Base-by-base conservation (phyloP, 2,329 filamentous ascomycete species). In the Ophiostoma populinum region DNA sequence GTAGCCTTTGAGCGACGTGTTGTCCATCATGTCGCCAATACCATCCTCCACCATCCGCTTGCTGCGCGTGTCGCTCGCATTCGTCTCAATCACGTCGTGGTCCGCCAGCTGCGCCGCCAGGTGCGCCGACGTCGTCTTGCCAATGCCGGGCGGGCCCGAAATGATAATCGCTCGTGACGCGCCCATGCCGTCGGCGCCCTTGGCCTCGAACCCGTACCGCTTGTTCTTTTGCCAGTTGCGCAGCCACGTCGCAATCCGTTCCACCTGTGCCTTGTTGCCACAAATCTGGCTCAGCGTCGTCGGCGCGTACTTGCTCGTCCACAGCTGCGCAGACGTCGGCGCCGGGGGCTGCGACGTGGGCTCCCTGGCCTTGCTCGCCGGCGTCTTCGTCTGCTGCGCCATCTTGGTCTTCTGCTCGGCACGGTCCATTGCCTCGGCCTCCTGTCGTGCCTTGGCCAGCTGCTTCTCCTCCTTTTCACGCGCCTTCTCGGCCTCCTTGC, bases 71-170 rank as follows among this genome's bases (percentile, higher is more conserved):
- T 98, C 90, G 55, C 86, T 95, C 24, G 90, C 90, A 51, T 98
- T 98, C 49, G 75, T 90, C 59, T 98, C 90, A 10, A 98, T 64
- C 28, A 94, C 70, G 53, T 98, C 90, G 50, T 83, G 95, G 2
- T 87, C 86, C 51, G 92, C 86, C 15, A 95, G 59, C 49, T 85
- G 92, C 1, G 90, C 87, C 12, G 92, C 82, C 20, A 98, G 63
- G 59, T 98, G 90, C 17, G 90, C 90, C 33, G 92, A 83, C 21
- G 90, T 98, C 2, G 90, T 98, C 58, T 98, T 98, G 46, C 90
- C 90, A 45, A 98, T 93, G 13, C 90, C 90, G 20, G 90, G 90
- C 12, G 90, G 87, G 0, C 90, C 90, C 45, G 92, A 86, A 36
- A 98, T 77, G 52, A 95, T 92, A 44, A 95, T 76, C n/a, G 87